Conservation (phyloP, 2,329 filamentous ascomycete genomes). For the Aspergillus sp. region DNA sequence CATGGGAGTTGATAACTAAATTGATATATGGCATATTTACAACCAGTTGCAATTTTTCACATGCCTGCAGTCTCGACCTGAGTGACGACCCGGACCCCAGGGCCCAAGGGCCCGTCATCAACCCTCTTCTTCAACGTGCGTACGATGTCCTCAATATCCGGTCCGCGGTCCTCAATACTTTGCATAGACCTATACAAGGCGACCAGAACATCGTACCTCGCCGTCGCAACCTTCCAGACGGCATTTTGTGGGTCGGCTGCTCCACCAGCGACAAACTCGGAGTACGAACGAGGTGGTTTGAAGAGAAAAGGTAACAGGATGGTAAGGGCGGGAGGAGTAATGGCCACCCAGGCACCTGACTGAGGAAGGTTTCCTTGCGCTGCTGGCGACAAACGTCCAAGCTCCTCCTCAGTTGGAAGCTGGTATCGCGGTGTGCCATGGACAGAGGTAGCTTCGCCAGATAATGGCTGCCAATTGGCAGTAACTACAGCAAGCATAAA, state of each 20-base stretch:
- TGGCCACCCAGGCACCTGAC: constrained; percentile 52
- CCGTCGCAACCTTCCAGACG: constrained; percentile 57
- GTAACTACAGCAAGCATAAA: constrained; percentile 55
- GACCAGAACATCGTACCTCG: constrained; percentile 58
- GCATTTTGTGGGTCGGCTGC: constrained; percentile 57
- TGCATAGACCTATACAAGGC: constrained; percentile 49
- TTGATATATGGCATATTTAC: neutral
- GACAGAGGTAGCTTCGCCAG: constrained; percentile 27
- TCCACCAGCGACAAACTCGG: constrained; percentile 58
- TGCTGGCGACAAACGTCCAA: constrained; percentile 39
- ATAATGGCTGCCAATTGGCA: constrained; percentile 52
- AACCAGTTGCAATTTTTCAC: constrained; percentile 18
- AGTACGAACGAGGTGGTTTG: constrained; percentile 56
- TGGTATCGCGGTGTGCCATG: constrained; percentile 29
- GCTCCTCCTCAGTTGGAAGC: constrained; percentile 41
- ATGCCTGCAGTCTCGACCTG: constrained; percentile 39
- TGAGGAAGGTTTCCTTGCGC: constrained; percentile 37
- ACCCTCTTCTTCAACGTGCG: constrained; percentile 41
- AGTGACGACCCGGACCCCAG: constrained; percentile 28
- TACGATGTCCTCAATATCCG: constrained; percentile 42
- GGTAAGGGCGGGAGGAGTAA: constrained; percentile 52
- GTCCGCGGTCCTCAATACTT: constrained; percentile 29
- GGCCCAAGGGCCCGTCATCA: constrained; percentile 44
- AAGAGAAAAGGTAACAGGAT: constrained; percentile 58
- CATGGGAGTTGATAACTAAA: too few species aligned